phyloP scores from a whole-genome alignment of 2,329 filamentous ascomycete species.

The Hymenotorrendiella dingleyae region DNA sequence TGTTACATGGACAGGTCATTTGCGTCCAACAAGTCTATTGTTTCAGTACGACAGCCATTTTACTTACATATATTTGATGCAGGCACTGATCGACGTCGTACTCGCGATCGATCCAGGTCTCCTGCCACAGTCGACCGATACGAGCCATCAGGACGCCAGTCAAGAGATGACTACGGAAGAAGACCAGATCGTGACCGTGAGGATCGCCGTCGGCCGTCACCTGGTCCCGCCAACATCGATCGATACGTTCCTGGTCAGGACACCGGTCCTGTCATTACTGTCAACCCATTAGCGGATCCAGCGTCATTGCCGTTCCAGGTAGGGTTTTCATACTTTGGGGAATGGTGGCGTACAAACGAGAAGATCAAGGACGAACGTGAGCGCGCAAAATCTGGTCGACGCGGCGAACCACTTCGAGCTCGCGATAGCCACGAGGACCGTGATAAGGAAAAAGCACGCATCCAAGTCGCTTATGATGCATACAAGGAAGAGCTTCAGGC shows the following conservation, averaged over 20 bases:
- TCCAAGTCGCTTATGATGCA: constrained; percentile 62
- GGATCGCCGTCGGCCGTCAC: constrained; percentile 55
- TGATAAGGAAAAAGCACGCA: constrained; percentile 72
- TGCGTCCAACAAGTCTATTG: too few species aligned
- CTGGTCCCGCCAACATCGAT: constrained; percentile 66
- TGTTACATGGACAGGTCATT: background rate
- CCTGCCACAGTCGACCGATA: constrained; percentile 67
- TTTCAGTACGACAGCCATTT: constrained; percentile 1
- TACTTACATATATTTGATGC: constrained; percentile 18
- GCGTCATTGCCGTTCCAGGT: constrained; percentile 71
- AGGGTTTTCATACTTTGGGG: constrained; percentile 78
- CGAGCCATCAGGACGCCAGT: constrained; percentile 56
- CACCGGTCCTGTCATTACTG: constrained; percentile 40
- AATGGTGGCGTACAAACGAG: constrained; percentile 82
- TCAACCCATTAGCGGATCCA: constrained; percentile 68
- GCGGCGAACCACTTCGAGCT: constrained; percentile 57
- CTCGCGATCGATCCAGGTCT: constrained; percentile 63
- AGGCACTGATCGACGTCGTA: constrained; percentile 49
- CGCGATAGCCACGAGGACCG: constrained; percentile 67
- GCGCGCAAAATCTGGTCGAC: constrained; percentile 60
- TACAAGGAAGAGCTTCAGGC: constrained; percentile 66
- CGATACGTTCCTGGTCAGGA: constrained; percentile 77
- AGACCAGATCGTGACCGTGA: constrained; percentile 40
- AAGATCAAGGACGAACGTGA: constrained; percentile 79
- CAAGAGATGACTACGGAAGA: constrained; percentile 60